These are phyloP conservation scores for Rutstroemia sp. DNA, from an alignment of 2,329 filamentous ascomycete species.

Conservation along the genomic window DNA sequence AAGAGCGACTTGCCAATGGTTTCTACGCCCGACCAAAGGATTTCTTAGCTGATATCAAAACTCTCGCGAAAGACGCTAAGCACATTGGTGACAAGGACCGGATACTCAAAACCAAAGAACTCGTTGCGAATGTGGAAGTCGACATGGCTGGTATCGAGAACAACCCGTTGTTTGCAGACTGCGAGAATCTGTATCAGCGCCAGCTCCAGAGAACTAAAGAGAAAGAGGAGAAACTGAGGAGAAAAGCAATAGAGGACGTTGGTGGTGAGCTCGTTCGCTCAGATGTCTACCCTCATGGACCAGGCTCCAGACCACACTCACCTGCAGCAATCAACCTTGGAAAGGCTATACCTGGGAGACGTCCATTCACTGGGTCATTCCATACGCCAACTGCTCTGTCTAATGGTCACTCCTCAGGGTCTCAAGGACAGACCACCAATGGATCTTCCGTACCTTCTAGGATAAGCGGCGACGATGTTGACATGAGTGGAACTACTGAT, in stretches of 20 bases:
- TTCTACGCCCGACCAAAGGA: constrained; percentile 89
- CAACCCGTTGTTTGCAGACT: constrained; percentile 62
- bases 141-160: constrained; percentile 74
- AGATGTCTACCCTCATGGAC: constrained; percentile 34
- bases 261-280: constrained; percentile 34
- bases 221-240: constrained; percentile 52
- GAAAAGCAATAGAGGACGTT: constrained; percentile 33
- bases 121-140: constrained; percentile 88
- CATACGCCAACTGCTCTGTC: constrained; percentile 49
- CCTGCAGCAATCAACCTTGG: constrained; percentile 53
- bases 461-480: constrained; percentile 43
- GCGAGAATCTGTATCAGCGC: constrained; percentile 71
- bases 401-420: constrained; percentile 44
- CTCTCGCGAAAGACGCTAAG: constrained; percentile 76
- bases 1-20: constrained; percentile 92
- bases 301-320: constrained; percentile 40
- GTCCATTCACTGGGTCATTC: constrained; percentile 26
- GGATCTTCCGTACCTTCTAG: constrained; percentile 43
- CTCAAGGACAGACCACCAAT: constrained; percentile 43
- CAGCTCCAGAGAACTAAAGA: constrained; percentile 59
- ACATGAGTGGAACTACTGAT: constrained; percentile 52
- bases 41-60: constrained; percentile 81
- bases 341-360: constrained; percentile 51
- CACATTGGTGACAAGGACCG: constrained; percentile 76
- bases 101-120: constrained; percentile 80